phyloP scores from a whole-genome alignment of 768 basidiomycete species.

The Hericium coralloides region DNA sequence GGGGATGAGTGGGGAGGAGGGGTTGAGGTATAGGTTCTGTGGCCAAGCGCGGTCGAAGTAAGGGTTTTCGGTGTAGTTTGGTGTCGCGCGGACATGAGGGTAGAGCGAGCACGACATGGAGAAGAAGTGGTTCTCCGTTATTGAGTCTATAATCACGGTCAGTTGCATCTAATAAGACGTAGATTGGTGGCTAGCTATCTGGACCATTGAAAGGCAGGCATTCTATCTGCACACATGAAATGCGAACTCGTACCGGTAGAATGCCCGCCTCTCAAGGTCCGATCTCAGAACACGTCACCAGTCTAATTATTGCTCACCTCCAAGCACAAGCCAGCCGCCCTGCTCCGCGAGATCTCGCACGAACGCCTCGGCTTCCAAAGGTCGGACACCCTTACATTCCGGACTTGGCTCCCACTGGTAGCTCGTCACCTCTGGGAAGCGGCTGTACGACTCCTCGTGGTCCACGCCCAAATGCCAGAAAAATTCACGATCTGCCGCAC shows the following conservation, averaged over 20 bases:
- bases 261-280: no score
- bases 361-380: slow-evolving; percentile 33
- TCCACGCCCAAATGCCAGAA: slow-evolving; percentile 57
- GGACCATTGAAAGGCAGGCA: not conserved
- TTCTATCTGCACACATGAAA: not conserved
- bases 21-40: slow-evolving; percentile 54
- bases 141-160: slow-evolving; percentile 37
- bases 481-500: slow-evolving; percentile 53
- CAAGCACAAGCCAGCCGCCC: slow-evolving; percentile 64
- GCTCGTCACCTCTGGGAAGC: slow-evolving; percentile 44
- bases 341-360: slow-evolving; percentile 52
- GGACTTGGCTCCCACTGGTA: slow-evolving; percentile 46
- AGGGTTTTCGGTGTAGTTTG: slow-evolving; percentile 44
- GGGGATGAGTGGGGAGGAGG: slow-evolving; percentile 39
- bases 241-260: not conserved
- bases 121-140: slow-evolving; percentile 69
- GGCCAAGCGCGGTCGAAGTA: slow-evolving; percentile 58
- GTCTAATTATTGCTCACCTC: slow-evolving; percentile 29
- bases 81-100: slow-evolving; percentile 59
- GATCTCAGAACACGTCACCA: no score
- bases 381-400: slow-evolving; percentile 31
- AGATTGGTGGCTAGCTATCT: not conserved
- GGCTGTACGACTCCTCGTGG: slow-evolving; percentile 34
- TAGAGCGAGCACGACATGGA: slow-evolving; percentile 58
- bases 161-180: not conserved